Base-by-base conservation (phyloP, 2,329 filamentous ascomycete genomes). In the Aspergillus sp. region DNA sequence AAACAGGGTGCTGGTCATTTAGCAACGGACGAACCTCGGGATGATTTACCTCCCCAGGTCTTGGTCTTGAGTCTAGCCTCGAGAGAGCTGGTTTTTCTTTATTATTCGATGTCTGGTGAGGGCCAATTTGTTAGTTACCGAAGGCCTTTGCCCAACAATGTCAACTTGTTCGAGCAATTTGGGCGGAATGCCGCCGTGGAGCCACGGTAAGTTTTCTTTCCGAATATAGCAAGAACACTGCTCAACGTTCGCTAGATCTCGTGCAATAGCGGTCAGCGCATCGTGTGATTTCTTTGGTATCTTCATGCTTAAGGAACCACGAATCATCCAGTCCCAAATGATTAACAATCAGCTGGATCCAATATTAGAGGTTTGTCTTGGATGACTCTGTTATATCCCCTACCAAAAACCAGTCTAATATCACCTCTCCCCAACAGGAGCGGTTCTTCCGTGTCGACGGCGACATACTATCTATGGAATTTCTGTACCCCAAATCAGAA, bases 391-490 rank as follows among this genome's bases (percentile, higher is more conserved):
- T 3, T 13, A 4, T 9, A n/a, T 1, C 3, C 37, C n/a, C 27
- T 49, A 12, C 13, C 38, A 22, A 22, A 4, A 13, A 41, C 13
- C 5, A 20, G 10, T 53, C 38, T 15, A n/a, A 30, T 12, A 13
- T 17, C 33, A 10, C 25, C 13, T 7, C 17, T 15, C 5, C 19
- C 42, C 17, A 19, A 30, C 45, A 76, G 72, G 73, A 76, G 58
- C 66, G 63, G n/a, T 74, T 73, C 44, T 71, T 75, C 50, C 62
- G 66, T 41, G 73, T 89, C 6, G 78, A 83, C 6, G 90, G 88
- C 1, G 75, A 84, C n/a, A 88, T 97, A 47, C 76, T 91, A 58
- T 86, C 88, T 57, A 84, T 96, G 75, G 86, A 90, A 19, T 98
- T 97, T 54, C 75, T 98, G 2, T 82, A 86, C 50, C 87, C 90